Base-by-base conservation (phyloP, 352 stramenopile species). In the Globisporangium megalacanthum region DNA sequence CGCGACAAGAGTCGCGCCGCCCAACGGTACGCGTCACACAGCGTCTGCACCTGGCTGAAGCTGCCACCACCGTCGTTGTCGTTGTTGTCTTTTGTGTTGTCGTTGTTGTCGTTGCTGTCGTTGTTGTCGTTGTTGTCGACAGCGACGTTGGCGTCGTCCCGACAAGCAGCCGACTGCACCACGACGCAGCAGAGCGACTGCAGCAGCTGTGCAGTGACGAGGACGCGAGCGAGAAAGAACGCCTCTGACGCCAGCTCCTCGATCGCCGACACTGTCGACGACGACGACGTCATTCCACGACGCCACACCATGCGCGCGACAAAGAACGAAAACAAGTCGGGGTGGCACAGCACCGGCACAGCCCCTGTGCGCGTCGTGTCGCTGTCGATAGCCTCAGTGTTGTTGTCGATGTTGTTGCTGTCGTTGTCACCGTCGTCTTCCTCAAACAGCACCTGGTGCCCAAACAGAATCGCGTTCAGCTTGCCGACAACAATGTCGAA, bases 381-480 rank as follows among this genome's bases (percentile, higher is more conserved):
- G 41, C 25, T 29, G 25, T 29, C 25, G 25, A 29, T 29, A 29
- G 25, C 31, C 8, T 77, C 55, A 22, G 56, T 56, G 31, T 62
- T 52, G 17, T 51, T 46, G 10, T 14, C 33, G 36, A 53, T 25
- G n/a, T 22, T 61, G 39, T 41, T 63, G 29, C n/a, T 6, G 17
- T 42, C 46, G 5, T 22, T 19, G 9, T 54, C 41, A n/a, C 42
- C 42, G 31, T 58, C 58, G 22, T 87, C 77, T 61, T 89, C 73
- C 44, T 83, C 75, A 57, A 89, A 89, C 4, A 92, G 58, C 10
- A 92, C 81, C 42, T 80, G 75, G 33, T 83, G 75, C 0, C 81
- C 81, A 59, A 92, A 92, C n/a, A 91, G 65, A 13, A 87, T 64
- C 14, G 75, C 70, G 60, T 82, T 84, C 0, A 84, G 65, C 33